Percentiles rank a stretch among this genome's conserved stretches.
phyloP scores from a whole-genome alignment of 202 grass and related monocot genomes.

The Alloteropsis angusta region DNA sequence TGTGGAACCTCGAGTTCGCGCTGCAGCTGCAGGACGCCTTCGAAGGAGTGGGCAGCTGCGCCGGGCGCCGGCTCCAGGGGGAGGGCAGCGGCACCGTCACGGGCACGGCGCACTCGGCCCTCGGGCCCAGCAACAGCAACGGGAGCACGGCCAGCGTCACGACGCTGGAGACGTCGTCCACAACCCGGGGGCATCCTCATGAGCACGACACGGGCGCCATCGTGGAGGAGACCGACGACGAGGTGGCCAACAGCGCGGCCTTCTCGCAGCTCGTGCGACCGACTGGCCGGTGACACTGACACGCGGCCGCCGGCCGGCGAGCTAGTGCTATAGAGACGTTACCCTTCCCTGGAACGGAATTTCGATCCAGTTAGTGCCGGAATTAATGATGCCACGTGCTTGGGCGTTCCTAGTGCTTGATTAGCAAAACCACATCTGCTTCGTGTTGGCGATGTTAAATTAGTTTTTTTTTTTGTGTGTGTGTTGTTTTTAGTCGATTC shows the following conservation, averaged over 20 bases:
- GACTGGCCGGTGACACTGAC: slow-evolving; percentile 63
- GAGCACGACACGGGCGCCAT: slow-evolving; percentile 13
- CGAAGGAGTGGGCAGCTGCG: slow-evolving; percentile 18
- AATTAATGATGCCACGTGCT: background rate
- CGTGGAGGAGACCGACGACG: slow-evolving; percentile 37
- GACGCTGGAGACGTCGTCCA: slow-evolving; percentile 24
- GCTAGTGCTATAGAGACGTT: background rate
- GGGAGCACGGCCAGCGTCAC: slow-evolving; percentile 22
- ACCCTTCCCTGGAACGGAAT: background rate
- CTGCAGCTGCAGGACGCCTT: slow-evolving; percentile 63
- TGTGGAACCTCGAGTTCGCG: slow-evolving; percentile 89
- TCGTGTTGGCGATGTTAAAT: background rate
- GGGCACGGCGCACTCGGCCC: background rate
- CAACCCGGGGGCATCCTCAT: background rate
- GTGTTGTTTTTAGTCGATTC: background rate
- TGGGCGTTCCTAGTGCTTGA: background rate
- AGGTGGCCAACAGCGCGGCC: slow-evolving; percentile 34
- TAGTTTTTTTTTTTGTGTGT: background rate
- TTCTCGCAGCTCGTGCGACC: slow-evolving; percentile 85
- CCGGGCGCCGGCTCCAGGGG: background rate
- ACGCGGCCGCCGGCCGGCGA: background rate
- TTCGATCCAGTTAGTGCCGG: background rate
- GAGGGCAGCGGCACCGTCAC: background rate
- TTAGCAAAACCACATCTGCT: background rate
- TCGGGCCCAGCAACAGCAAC: slow-evolving; percentile 14